Evolutionary conservation across 164 flowering plant genomes (phyloP).

Genomic region (Vitis cinerea): DNA sequence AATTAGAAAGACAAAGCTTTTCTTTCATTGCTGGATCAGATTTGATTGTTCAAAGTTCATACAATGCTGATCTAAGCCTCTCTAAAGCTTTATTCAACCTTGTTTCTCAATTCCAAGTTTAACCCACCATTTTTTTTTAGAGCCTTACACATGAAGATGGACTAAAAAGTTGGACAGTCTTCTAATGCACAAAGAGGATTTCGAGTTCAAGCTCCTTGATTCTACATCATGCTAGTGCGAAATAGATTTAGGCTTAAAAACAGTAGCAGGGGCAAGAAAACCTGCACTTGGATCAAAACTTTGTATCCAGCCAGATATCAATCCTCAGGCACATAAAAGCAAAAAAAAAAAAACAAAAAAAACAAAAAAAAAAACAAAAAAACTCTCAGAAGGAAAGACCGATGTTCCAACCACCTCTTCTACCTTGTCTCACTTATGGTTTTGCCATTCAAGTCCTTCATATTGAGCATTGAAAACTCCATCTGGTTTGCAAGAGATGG

Average conservation of each 20-base stretch:
- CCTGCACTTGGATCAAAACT: constrained; percentile 86
- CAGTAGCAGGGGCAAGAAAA: constrained; percentile 84
- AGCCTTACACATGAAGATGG: constrained; percentile 35
- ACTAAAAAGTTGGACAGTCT: constrained; percentile 39
- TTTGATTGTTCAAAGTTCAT: constrained; percentile 9
- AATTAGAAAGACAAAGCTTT: constrained; percentile 3
- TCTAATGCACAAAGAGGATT: constrained; percentile 57
- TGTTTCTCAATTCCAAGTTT: background rate
- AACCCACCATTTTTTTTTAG: constrained; percentile 7
- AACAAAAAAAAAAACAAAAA: too few relatives aligned
- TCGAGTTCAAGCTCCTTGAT: constrained; percentile 84
- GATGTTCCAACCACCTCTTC: constrained; percentile 73
- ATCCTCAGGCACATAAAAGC: constrained; percentile 69
- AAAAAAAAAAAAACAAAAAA: too few relatives aligned
- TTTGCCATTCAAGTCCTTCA: constrained; percentile 94
- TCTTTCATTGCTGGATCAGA: constrained; percentile 20
- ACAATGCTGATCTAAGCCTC: constrained; percentile 17
- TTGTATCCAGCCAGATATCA: constrained; percentile 85
- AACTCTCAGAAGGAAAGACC: constrained; percentile 70
- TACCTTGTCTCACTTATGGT: constrained; percentile 96
- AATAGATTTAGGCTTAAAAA: constrained; percentile 75
- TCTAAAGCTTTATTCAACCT: background rate
- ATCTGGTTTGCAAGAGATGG: constrained; percentile 95
- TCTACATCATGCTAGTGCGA: constrained; percentile 88
- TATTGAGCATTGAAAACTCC: constrained; percentile 82